phyloP scores from a whole-genome alignment of 768 basidiomycete genomes.

The Tricholomella constricta region DNA sequence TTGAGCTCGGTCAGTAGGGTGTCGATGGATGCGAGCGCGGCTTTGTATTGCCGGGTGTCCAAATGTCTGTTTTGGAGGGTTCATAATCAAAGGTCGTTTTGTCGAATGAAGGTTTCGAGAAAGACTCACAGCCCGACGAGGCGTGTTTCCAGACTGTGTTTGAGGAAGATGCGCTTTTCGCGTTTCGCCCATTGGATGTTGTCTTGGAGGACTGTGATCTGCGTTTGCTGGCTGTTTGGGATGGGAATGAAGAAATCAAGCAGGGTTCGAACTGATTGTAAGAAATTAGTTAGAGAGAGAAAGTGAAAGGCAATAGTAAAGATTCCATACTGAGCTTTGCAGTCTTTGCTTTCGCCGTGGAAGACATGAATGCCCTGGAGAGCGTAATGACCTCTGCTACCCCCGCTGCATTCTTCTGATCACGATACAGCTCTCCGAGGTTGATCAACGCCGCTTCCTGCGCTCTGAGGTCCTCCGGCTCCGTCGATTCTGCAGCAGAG shows the following conservation, averaged over 20 bases:
- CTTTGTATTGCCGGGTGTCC: constrained; percentile 73
- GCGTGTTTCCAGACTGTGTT: constrained; percentile 90
- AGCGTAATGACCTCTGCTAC: constrained; percentile 85
- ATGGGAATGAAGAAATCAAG: constrained; percentile 87
- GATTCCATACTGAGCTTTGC: constrained; percentile 89
- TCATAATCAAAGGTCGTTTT: too few relatives aligned
- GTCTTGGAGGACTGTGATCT: constrained; percentile 85
- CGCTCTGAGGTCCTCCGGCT: constrained; percentile 64
- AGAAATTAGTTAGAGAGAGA: not conserved
- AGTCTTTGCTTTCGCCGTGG: constrained; percentile 96
- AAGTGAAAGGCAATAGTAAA: not conserved
- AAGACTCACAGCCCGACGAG: constrained; percentile 73
- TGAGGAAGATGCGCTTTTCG: constrained; percentile 94
- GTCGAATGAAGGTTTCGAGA: too few relatives aligned
- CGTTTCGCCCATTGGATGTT: constrained; percentile 91
- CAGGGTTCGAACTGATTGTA: constrained; percentile 77
- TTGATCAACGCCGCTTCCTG: constrained; percentile 86
- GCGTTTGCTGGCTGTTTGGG: constrained; percentile 70
- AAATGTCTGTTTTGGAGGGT: constrained; percentile 52
- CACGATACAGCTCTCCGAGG: constrained; percentile 84
- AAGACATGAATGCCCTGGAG: constrained; percentile 85
- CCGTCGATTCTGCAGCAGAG: constrained; percentile 33
- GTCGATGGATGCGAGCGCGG: constrained; percentile 82
- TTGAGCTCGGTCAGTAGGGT: constrained; percentile 89
- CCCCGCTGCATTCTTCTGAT: constrained; percentile 85